phyloP scores from a whole-genome alignment of 176 grass and related monocot species.

The Tillandsia leiboldiana region DNA sequence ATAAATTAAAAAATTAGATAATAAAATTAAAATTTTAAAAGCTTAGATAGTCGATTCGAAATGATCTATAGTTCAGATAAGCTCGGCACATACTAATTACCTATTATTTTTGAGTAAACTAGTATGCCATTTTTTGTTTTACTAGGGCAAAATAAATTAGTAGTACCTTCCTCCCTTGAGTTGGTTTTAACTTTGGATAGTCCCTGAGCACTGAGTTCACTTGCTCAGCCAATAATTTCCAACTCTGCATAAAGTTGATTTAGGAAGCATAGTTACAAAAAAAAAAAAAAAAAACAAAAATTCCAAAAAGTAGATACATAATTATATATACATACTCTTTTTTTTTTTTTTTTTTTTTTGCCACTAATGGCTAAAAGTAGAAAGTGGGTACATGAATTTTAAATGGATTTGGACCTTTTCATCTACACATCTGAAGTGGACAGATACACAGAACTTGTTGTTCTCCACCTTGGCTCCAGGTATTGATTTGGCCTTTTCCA shows the following conservation, averaged over 20 bases:
- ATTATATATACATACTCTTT: background rate
- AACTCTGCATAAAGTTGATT: slow-evolving; percentile 27
- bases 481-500: slow-evolving; percentile 32
- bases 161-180: slow-evolving; percentile 55
- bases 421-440: slow-evolving; percentile 77
- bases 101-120: background rate
- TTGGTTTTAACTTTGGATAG: slow-evolving; percentile 57
- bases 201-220: slow-evolving; percentile 44
- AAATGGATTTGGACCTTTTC: slow-evolving; percentile 41
- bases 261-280: background rate
- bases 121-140: background rate
- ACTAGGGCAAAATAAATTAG: background rate
- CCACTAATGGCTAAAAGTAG: slow-evolving; percentile 3
- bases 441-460: slow-evolving; percentile 75
- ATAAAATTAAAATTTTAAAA: too few relatives aligned
- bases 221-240: slow-evolving; percentile 36
- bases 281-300: background rate
- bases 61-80: too few relatives aligned
- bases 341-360: background rate
- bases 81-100: background rate
- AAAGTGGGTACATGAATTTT: background rate
- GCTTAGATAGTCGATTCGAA: too few relatives aligned
- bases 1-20: too few relatives aligned
- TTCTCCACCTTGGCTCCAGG: slow-evolving; percentile 66
- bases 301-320: too few relatives aligned